Conservation (phyloP, 805 yeast species). For the Vanderwaltozyma yarrowii region DNA sequence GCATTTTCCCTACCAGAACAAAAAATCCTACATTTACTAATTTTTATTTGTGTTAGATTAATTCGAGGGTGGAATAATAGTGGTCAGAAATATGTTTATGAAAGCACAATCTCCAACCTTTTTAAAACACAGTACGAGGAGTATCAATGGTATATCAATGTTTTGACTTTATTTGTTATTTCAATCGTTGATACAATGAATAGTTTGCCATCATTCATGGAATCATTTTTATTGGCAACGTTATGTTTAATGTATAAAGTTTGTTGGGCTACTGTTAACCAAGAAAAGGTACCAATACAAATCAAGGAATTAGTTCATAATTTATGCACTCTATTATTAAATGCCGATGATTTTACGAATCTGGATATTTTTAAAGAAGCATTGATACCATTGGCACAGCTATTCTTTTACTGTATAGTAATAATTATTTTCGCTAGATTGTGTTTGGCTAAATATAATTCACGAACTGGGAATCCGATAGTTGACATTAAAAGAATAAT, state of each 20-base stretch:
- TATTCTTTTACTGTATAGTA: constrained; percentile 28
- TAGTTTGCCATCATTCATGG: constrained; percentile 33
- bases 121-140: constrained; percentile 26
- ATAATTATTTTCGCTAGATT: constrained; percentile 28
- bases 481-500: constrained; percentile 16
- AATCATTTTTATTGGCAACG: constrained; percentile 37
- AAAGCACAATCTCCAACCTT: constrained; percentile 37
- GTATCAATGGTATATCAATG: constrained; percentile 40
- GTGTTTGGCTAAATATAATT: constrained; percentile 8
- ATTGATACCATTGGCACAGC: constrained; percentile 28
- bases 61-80: constrained; percentile 80
- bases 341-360: constrained; percentile 16
- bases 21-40: constrained; percentile 8
- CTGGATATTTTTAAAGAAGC: constrained; percentile 17
- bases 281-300: constrained; percentile 39
- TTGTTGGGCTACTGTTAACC: constrained; percentile 42
- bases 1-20: neutral
- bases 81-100: constrained; percentile 69
- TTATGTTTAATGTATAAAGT: constrained; percentile 46
- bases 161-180: constrained; percentile 29
- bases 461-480: constrained; percentile 1
- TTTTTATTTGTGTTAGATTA: constrained; percentile 37
- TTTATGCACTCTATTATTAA: constrained; percentile 6
- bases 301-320: neutral
- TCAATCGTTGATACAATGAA: constrained; percentile 16